A percentile compares a stretch with the other conserved stretches of the same genome.
These are phyloP conservation scores for Lepidium didymum DNA, from an alignment of 345 rosid genomes.

Conservation along the genomic window DNA sequence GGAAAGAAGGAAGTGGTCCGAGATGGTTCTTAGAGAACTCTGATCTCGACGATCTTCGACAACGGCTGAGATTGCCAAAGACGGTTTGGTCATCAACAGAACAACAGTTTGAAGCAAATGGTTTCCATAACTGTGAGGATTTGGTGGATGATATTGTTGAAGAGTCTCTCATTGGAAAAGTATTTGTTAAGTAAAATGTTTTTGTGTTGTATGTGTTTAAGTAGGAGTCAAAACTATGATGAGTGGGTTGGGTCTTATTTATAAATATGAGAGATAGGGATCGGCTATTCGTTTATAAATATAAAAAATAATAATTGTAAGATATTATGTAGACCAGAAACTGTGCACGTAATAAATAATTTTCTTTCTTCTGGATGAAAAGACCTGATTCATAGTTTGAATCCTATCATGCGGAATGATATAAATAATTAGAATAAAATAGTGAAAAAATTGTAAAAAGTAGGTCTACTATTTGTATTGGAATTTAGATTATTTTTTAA, in stretches of 20 bases:
- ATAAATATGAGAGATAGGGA: slow-evolving; percentile 5
- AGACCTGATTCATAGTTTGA: no score
- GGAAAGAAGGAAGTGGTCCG: slow-evolving; percentile 73
- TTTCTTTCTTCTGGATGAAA: no score
- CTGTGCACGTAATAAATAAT: not conserved
- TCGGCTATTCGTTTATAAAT: not conserved
- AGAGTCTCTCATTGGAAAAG: slow-evolving; percentile 32
- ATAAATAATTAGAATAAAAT: no score
- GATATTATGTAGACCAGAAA: not conserved
- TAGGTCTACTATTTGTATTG: no score
- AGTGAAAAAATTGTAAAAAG: no score
- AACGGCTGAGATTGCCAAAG: slow-evolving; percentile 54
- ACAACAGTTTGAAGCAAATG: slow-evolving; percentile 75
- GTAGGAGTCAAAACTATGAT: slow-evolving; percentile 15
- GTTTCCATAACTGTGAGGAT: slow-evolving; percentile 61
- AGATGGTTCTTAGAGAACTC: slow-evolving; percentile 61
- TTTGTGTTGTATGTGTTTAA: not conserved
- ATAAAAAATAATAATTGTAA: not conserved
- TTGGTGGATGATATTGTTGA: slow-evolving; percentile 26
- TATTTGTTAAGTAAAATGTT: not conserved
- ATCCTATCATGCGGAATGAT: no score
- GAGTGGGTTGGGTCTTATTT: slow-evolving; percentile 11
- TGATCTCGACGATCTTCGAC: slow-evolving; percentile 49
- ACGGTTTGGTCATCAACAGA: slow-evolving; percentile 52
- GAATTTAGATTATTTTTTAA: no score